phyloP scores from a whole-genome alignment of 441 rosid species.

The Syzygium syzygioides region DNA sequence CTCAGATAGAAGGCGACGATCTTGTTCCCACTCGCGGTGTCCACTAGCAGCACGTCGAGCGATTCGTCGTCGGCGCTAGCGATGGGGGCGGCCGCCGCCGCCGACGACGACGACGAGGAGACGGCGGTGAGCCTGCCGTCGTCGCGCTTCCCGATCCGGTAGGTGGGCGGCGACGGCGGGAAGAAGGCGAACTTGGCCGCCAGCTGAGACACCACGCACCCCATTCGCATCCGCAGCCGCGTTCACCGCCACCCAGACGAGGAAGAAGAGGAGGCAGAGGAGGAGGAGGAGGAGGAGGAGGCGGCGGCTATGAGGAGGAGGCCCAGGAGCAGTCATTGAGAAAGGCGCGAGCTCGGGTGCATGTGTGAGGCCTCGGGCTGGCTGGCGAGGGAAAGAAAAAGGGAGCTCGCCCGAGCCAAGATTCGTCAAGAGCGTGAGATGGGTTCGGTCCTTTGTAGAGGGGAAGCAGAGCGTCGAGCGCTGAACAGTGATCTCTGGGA shows the following conservation, averaged over 20 bases:
- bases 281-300: too few relatives aligned
- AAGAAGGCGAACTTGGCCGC: conserved; percentile 99
- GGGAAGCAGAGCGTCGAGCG: neutral
- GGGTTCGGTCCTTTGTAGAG: neutral
- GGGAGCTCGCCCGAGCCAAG: neutral
- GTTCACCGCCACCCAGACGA: neutral
- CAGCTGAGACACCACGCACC: conserved; percentile 87
- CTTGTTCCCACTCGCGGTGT: conserved; percentile 79
- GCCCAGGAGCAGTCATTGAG: conserved; percentile 29
- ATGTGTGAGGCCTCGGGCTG: conserved; percentile 10
- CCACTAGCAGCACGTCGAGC: conserved; percentile 66
- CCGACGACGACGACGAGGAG: conserved; percentile 41
- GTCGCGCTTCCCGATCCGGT: conserved; percentile 60
- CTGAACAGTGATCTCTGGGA: neutral
- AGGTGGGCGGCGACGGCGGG: conserved; percentile 96
- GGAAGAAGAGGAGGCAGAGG: neutral
- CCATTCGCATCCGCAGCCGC: conserved; percentile 42
- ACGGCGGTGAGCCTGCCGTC: conserved; percentile 69
- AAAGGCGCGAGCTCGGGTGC: conserved; percentile 19
- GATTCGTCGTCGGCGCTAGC: conserved; percentile 61
- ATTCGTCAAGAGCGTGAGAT: neutral
- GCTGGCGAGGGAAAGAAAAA: neutral
- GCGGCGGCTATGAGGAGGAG: neutral
- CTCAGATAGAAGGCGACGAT: conserved; percentile 77
- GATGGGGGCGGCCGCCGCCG: conserved; percentile 40